phyloP scores from a whole-genome alignment of 106 monocot genomes.

The Dendrobium nobile region DNA sequence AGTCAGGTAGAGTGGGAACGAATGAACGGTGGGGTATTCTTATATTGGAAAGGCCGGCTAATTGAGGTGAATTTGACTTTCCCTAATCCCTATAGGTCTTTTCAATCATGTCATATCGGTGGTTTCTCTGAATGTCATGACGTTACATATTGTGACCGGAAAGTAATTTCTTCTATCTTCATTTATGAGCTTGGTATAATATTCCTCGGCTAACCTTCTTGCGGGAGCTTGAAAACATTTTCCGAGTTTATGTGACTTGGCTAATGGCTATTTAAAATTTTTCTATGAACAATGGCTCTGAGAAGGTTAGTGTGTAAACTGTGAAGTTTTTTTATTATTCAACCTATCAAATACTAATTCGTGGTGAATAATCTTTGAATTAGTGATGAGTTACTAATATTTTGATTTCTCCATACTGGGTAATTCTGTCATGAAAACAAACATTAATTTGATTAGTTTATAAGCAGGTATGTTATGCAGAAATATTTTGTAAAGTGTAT shows the following conservation, averaged over 20 bases:
- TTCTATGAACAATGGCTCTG: not conserved
- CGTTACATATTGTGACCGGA: not conserved
- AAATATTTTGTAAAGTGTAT: no score
- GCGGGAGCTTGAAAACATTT: not conserved
- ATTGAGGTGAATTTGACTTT: conserved; percentile 51
- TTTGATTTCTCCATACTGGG: not conserved
- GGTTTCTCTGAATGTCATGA: not conserved
- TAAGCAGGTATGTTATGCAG: not conserved
- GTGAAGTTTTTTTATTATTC: not conserved
- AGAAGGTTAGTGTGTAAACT: not conserved
- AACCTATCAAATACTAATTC: not conserved
- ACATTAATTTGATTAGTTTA: not conserved
- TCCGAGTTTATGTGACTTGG: not conserved
- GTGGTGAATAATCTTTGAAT: not conserved
- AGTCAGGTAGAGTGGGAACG: conserved; percentile 57
- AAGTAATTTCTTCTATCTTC: not conserved
- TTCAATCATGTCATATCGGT: not conserved
- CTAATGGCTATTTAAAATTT: not conserved
- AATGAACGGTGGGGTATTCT: conserved; percentile 64
- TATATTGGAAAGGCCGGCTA: conserved; percentile 85
- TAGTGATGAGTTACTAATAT: not conserved
- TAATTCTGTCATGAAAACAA: not conserved
- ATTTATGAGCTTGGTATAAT: not conserved
- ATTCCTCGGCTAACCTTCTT: not conserved
- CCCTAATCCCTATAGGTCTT: not conserved